Base-by-base conservation (phyloP, 2,329 filamentous ascomycete genomes). In the Ascochyta clinopodiicola region DNA sequence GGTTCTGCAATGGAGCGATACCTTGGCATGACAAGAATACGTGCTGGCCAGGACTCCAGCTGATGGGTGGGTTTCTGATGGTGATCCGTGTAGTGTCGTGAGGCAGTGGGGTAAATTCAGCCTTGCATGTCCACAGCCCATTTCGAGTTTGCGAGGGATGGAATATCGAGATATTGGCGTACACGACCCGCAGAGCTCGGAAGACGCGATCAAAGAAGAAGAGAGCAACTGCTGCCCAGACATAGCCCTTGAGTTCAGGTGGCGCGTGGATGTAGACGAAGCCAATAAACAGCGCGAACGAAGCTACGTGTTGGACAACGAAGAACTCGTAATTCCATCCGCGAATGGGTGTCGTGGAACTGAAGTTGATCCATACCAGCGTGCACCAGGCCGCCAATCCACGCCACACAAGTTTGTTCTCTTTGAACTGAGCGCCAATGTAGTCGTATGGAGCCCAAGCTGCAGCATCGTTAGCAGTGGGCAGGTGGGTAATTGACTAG, bases 301-400 rank as follows among this genome's bases (percentile, higher is more conserved):
- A 83, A 15, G 84, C 70, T 24, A 90, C 76, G 68, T 91, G 88
- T 71, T 91, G 88, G 3, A 86, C 63, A 15, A 91, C 82, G 68
- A 90, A 91, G 0, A 89, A 56, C 75, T 91, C 88, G 69, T 91
- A 91, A 6, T 81, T 81, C 76, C 86, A 78, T n/a, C 84, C 81
- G 5, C 88, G 82, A 31, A 91, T 76, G 0, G 88, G 88, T 6
- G 84, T 80, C 50, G 89, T 78, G 2, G 86, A 86, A 6, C 84
- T 84, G 29, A 89, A 69, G 19, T 84, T 80, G 34, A 87, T 87
- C 87, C 88, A 90, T 0, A 87, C 75, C 29, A 91, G 73, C 13
- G 89, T 73, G 1, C 74, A 84, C 87, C 88, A 91, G 1, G 87
- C 87, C 8, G 81, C 86, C 2, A 91, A 71, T 6, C 88, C 88